These are phyloP conservation scores for Penicillium capsulatum DNA, from an alignment of 2,329 filamentous ascomycete genomes.

Conservation along the genomic window DNA sequence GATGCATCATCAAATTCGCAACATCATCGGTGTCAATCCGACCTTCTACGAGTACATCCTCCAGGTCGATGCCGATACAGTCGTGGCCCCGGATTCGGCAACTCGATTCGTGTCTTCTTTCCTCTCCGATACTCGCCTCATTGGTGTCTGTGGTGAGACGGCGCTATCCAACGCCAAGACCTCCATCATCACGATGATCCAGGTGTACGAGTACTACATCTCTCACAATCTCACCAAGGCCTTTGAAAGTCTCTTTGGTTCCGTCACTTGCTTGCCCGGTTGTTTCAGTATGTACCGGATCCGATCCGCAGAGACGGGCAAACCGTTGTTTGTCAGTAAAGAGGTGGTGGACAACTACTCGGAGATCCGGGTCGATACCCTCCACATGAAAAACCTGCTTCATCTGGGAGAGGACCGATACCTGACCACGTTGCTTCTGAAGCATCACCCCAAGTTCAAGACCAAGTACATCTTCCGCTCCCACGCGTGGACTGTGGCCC, in stretches of 20 bases:
- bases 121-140: constrained; percentile 85
- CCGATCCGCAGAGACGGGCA: constrained; percentile 86
- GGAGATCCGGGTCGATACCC: constrained; percentile 91
- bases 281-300: constrained; percentile 99
- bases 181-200: constrained; percentile 97
- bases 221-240: constrained; percentile 96
- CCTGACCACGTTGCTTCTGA: constrained; percentile 87
- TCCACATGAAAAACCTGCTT: constrained; percentile 98
- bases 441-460: constrained; percentile 90
- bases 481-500: constrained; percentile 94
- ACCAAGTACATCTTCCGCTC: constrained; percentile 94
- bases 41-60: constrained; percentile 97
- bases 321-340: constrained; percentile 91
- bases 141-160: constrained; percentile 92
- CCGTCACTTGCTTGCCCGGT: constrained; percentile 93
- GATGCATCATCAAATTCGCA: constrained; percentile 97
- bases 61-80: constrained; percentile 95
- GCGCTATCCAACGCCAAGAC: constrained; percentile 87
- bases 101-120: constrained; percentile 90
- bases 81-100: constrained; percentile 82
- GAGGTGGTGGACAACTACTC: constrained; percentile 85
- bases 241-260: constrained; percentile 95
- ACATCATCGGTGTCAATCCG: constrained; percentile 97
- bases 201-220: constrained; percentile 99
- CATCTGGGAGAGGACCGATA: constrained; percentile 98